A percentile compares a stretch with the other conserved stretches of the same genome.
Conservation (phyloP, 257 asterid species). For the Solanum ossicruentum region DNA sequence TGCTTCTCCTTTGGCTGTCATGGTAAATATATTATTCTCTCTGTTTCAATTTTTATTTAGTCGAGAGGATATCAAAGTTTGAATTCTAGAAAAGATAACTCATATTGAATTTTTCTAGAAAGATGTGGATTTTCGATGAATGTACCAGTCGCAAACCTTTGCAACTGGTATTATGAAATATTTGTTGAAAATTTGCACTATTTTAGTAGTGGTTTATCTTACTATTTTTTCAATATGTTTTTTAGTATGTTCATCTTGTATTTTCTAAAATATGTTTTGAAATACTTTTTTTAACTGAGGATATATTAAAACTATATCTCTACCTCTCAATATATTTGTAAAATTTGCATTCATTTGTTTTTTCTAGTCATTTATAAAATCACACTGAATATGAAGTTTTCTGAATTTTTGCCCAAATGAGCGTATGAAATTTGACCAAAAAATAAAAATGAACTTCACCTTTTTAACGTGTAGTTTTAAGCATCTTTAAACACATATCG, state of each 20-base stretch:
- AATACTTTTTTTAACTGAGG: background rate
- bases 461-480: background rate
- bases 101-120: too few species aligned
- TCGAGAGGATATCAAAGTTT: too few species aligned
- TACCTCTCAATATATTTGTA: background rate
- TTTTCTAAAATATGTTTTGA: background rate
- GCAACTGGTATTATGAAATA: too few species aligned
- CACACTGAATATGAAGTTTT: background rate
- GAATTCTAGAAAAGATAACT: too few species aligned
- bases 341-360: background rate
- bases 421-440: background rate
- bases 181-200: too few species aligned
- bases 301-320: background rate
- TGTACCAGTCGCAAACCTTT: too few species aligned
- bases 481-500: too few species aligned
- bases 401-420: background rate
- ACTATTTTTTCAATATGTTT: background rate
- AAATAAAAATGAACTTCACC: background rate
- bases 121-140: too few species aligned
- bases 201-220: background rate
- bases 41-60: background rate
- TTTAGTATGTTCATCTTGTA: background rate
- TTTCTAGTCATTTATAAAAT: too few species aligned
- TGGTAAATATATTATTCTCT: conserved; percentile 22
- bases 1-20: conserved; percentile 64